These are phyloP conservation scores for Tetrahymena malaccensis DNA, from an alignment of 73 alveolate species.

Conservation along the genomic window DNA sequence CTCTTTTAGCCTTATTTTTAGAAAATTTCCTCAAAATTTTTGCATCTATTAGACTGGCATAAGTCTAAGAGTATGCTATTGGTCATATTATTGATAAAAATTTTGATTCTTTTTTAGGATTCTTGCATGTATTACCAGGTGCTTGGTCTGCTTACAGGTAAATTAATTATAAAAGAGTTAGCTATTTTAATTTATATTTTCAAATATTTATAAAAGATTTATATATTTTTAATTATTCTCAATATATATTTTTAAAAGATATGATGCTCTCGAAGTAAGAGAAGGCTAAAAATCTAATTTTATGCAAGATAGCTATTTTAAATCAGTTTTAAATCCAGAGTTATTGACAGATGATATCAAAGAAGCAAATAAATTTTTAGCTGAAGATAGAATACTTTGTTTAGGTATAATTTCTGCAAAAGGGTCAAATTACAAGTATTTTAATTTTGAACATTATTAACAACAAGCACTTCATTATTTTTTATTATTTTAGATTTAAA, in stretches of 20 bases:
- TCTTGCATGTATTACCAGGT: slow-evolving; percentile 48
- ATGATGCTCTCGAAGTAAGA: slow-evolving; percentile 11
- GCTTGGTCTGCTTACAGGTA: slow-evolving; percentile 50
- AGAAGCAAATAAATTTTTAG: slow-evolving; percentile 53
- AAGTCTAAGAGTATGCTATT: slow-evolving; percentile 37
- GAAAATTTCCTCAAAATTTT: background rate
- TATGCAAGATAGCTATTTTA: slow-evolving; percentile 5
- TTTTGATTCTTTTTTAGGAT: slow-evolving; percentile 43
- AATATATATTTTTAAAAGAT: background rate
- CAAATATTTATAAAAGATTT: too few species aligned
- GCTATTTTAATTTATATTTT: too few species aligned
- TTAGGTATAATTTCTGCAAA: background rate
- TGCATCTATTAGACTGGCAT: background rate
- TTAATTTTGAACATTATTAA: too few species aligned
- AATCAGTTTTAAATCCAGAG: slow-evolving; percentile 16
- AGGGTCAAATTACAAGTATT: background rate
- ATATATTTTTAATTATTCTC: background rate
- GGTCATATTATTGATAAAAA: slow-evolving; percentile 44
- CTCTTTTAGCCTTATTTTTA: background rate
- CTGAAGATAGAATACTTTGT: slow-evolving; percentile 60
- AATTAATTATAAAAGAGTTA: too few species aligned
- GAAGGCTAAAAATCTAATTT: background rate
- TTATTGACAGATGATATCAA: background rate
- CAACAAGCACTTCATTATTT: too few species aligned
- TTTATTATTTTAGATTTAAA: too few species aligned